A percentile compares a stretch with the other conserved stretches of the same genome.
These are phyloP conservation scores for Thalassiosira profunda DNA, from an alignment of 108 stramenopile species.

Conservation along the genomic window DNA sequence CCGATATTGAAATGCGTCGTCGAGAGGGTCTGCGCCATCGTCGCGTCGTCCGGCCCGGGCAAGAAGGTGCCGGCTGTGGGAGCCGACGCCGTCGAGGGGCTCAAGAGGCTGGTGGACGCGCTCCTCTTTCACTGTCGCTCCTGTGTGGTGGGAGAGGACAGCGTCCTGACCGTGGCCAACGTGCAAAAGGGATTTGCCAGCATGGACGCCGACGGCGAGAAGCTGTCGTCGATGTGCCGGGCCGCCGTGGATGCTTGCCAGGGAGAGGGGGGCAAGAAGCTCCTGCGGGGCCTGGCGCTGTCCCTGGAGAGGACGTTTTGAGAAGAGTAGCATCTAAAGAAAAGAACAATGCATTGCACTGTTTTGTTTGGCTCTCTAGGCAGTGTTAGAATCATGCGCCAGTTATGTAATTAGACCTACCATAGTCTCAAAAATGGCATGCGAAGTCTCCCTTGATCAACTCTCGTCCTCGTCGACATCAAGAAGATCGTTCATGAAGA, in stretches of 20 bases:
- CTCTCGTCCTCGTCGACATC: no score
- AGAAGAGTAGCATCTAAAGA: no score
- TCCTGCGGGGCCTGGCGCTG: constrained; percentile 15
- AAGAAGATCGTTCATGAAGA: no score
- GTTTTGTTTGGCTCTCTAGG: no score
- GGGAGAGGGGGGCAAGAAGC: constrained; percentile 26
- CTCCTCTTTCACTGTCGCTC: constrained; percentile 25
- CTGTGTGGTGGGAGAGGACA: constrained; percentile 1
- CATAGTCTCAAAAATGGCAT: no score
- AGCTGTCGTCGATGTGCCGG: constrained; percentile 28
- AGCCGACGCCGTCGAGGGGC: constrained; percentile 33
- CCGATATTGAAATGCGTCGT: constrained; percentile 49
- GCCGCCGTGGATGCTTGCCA: constrained; percentile 5
- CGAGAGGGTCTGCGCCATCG: constrained; percentile 49
- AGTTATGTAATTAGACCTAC: no score
- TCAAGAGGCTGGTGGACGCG: constrained; percentile 33
- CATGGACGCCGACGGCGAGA: constrained; percentile 37
- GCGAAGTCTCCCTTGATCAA: no score
- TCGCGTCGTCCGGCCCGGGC: constrained; percentile 17
- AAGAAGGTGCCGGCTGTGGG: constrained; percentile 26
- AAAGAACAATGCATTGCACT: no score
- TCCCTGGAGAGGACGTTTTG: constrained; percentile 37
- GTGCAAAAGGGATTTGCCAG: constrained; percentile 27
- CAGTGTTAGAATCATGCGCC: no score
- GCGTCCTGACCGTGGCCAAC: constrained; percentile 5